Evolutionary conservation across 2,329 filamentous ascomycete species (phyloP), one percentile per base, ranked within the genome.

Genomic region (Diaporthe sp.): DNA sequence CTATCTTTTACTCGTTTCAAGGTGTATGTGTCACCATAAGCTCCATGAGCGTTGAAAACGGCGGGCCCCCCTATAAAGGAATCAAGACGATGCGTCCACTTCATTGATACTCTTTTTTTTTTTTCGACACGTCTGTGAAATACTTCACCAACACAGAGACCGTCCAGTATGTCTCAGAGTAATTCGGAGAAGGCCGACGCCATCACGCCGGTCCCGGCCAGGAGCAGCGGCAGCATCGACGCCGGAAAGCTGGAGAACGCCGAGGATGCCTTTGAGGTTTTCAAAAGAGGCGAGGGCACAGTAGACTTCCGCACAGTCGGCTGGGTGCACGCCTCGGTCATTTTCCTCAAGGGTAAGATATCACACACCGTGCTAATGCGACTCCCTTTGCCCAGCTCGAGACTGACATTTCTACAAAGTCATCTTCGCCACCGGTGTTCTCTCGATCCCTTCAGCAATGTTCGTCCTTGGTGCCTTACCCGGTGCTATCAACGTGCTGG

Each of bases 231-330:
- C 42, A 71, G 38, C 70, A 73, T 74, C 25, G 78, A 77, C 13
- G 77, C 57, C 76, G 72, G 72, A 50, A 71, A 71, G 55, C 30
- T 64, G 17, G 72, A 71, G 33, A 40, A 64, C 19, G 28, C 25
- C 80, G 72, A 74, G 4, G 57, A 71, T 45, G 72, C 64, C 22
- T 73, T 73, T 69, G 88, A 90, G 77, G 85, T 90, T 47, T 90
- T 89, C 83, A 85, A 86, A 75, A 84, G 82, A 75, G 83, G 82
- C 1, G 83, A 84, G 47, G 85, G 84, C 52, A 84, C 85, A 28
- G 87, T 89, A 57, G 83, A 90, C 67, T 90, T 90, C 76, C 83
- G 88, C 28, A 89, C 87, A 2, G 88, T 90, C 22, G 83, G 84
- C 73, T 90, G 88, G 88, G 83, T 85, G 22, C 84, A 85, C 28